Percentiles rank a stretch among this genome's conserved stretches.
Conservation (phyloP, 345 rosid species). For the Rubroshorea leprosula region DNA sequence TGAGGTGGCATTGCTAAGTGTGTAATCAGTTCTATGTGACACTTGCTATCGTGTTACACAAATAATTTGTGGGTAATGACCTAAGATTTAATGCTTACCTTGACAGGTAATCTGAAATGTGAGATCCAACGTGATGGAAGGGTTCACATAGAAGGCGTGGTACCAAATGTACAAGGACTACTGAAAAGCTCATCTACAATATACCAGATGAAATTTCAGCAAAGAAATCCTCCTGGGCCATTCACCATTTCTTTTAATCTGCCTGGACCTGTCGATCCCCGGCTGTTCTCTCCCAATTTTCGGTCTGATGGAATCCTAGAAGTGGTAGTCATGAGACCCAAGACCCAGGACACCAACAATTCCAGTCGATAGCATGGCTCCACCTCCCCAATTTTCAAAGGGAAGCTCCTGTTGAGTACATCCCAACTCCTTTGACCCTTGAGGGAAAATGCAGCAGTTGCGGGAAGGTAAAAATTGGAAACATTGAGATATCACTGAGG, state of each 20-base stretch:
- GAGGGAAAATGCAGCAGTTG: too few species aligned
- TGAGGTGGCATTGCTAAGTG: too few species aligned
- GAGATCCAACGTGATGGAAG: slow-evolving; percentile 49
- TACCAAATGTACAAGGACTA: slow-evolving; percentile 27
- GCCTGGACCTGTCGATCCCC: slow-evolving; percentile 78
- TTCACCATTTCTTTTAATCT: slow-evolving; percentile 53
- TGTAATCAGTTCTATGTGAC: too few species aligned
- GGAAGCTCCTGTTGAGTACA: too few species aligned
- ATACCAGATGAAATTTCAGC: slow-evolving; percentile 44
- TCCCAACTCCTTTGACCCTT: too few species aligned
- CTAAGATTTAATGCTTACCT: slow-evolving; percentile 7
- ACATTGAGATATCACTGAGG: too few species aligned
- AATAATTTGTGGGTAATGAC: neutral
- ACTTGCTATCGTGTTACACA: neutral
- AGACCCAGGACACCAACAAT: slow-evolving; percentile 9
- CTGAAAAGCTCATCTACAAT: slow-evolving; percentile 23
- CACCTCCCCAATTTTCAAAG: slow-evolving; percentile 3
- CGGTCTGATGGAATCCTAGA: slow-evolving; percentile 61
- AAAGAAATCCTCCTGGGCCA: slow-evolving; percentile 50
- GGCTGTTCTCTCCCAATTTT: slow-evolving; percentile 37
- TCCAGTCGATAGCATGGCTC: neutral
- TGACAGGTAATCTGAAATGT: slow-evolving; percentile 49
- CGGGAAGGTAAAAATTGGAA: too few species aligned
- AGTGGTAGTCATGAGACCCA: slow-evolving; percentile 47
- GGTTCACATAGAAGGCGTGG: slow-evolving; percentile 49